A percentile compares a stretch with the other conserved stretches of the same genome.
Conservation (phyloP, 176 grass and related monocot genomes). For the Stipa capillata region DNA sequence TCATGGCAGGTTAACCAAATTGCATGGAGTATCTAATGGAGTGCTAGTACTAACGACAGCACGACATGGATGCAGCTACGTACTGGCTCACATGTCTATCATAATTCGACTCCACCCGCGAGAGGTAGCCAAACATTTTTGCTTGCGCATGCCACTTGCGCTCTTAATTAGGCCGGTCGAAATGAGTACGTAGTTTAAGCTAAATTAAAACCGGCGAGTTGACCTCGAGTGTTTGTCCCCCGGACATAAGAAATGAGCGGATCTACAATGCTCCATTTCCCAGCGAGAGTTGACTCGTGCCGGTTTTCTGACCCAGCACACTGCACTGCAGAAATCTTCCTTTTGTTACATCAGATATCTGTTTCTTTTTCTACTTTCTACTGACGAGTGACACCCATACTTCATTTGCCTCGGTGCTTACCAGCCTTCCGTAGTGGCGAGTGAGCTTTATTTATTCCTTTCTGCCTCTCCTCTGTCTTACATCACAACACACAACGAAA, state of each 20-base stretch:
- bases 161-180: neutral
- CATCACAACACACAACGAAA: neutral
- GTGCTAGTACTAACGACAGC: no score
- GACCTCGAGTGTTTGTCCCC: neutral
- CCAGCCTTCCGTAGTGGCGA: neutral
- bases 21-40: no score
- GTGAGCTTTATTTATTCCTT: neutral
- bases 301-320: neutral
- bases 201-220: neutral
- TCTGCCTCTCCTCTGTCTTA: neutral
- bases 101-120: neutral
- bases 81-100: neutral
- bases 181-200: neutral
- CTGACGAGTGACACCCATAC: no score
- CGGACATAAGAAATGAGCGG: neutral
- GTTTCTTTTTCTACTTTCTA: neutral
- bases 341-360: neutral
- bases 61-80: neutral
- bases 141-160: neutral
- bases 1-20: neutral
- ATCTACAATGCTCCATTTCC: neutral
- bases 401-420: neutral
- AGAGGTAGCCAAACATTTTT: neutral
- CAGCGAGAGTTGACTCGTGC: conserved; percentile 22
- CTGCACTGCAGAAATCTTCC: neutral